Evolutionary conservation across 83 land plant genomes (phyloP).

Genomic region (Isoetes engelmannii): DNA sequence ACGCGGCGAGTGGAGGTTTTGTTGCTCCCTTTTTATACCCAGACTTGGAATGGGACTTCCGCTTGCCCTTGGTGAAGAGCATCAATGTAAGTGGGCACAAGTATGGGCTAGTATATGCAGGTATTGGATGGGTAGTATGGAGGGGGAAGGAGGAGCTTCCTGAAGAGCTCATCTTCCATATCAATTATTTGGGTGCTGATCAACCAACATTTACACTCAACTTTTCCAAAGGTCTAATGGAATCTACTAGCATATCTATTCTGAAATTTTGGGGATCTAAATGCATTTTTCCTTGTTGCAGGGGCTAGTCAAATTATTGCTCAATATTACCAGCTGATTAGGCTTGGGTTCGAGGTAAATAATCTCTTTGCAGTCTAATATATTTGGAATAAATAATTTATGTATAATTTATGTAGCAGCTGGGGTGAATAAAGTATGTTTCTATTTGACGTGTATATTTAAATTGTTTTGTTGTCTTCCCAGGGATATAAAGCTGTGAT

Average conservation of each 20-base stretch:
- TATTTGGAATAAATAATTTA: too few relatives aligned
- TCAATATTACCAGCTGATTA: slow-evolving; percentile 51
- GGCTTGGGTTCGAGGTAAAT: slow-evolving; percentile 50
- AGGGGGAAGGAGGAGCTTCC: slow-evolving; percentile 19
- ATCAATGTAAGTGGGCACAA: slow-evolving; percentile 28
- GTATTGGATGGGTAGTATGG: slow-evolving; percentile 24
- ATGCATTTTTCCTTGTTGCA: slow-evolving; percentile 11
- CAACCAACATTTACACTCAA: slow-evolving; percentile 18
- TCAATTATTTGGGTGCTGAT: slow-evolving; percentile 19
- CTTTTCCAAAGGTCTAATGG: slow-evolving; percentile 26
- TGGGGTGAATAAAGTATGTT: background rate
- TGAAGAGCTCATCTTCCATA: slow-evolving; percentile 24
- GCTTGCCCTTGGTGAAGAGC: slow-evolving; percentile 22
- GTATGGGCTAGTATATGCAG: slow-evolving; percentile 24
- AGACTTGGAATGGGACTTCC: slow-evolving; percentile 28
- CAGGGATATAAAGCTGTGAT: slow-evolving; percentile 66
- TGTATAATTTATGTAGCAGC: too few relatives aligned
- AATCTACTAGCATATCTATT: background rate
- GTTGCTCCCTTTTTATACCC: slow-evolving; percentile 24
- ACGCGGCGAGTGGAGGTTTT: slow-evolving; percentile 30
- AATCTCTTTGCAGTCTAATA: too few relatives aligned
- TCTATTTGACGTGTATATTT: background rate
- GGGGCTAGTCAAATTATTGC: slow-evolving; percentile 60
- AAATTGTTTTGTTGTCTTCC: background rate
- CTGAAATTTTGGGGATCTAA: background rate